Evolutionary conservation across 2,329 filamentous ascomycete genomes (phyloP), one percentile per base, ranked within the genome.

Genomic region (Hypoxylon sp.): DNA sequence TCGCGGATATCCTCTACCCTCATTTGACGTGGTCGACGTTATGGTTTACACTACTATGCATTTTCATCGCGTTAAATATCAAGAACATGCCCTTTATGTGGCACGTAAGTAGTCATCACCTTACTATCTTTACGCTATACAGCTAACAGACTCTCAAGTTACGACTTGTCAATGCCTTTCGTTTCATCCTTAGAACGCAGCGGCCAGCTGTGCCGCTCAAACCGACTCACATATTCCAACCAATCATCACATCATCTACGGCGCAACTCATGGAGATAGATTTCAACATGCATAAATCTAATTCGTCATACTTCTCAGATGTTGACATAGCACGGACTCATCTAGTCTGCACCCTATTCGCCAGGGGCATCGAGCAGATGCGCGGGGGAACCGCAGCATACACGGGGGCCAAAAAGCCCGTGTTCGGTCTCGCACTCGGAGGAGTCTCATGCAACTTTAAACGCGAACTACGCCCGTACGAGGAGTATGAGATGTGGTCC

Each of bases 251-350:
- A n/a, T 81, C 82, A 25, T 87, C 87, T 0, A 84, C 85, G 70
- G 85, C 88, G 9, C 85, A 88, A 0, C 78, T 90, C 43, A 80
- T 87, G 67, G 90, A 92, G 77, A 89, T 84, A 70, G 91, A 92
- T 76, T 91, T 91, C 81, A 92, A 92, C 78, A 73, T 91, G 61
- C 90, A 92, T 80, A 92, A 92, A 74, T 88, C 85, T 45, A 92
- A 92, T 78, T 86, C 82, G 67, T 91, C 90, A 1, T 92, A 92
- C 76, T 91, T 92, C 74, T 81, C 85, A 43, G 90, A 92, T 74
- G 83, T 91, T 66, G 90, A 92, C 74, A 85, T 91, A 63, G 85
- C 87, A 7, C 87, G 90, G 51, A 89, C 88, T 1, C 86, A 90
- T 55, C 83, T 90, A 6, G 84, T 91, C 48, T 88, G 85, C 34